phyloP scores from a whole-genome alignment of 495 filamentous ascomycete genomes.

The Neurospora sp. region DNA sequence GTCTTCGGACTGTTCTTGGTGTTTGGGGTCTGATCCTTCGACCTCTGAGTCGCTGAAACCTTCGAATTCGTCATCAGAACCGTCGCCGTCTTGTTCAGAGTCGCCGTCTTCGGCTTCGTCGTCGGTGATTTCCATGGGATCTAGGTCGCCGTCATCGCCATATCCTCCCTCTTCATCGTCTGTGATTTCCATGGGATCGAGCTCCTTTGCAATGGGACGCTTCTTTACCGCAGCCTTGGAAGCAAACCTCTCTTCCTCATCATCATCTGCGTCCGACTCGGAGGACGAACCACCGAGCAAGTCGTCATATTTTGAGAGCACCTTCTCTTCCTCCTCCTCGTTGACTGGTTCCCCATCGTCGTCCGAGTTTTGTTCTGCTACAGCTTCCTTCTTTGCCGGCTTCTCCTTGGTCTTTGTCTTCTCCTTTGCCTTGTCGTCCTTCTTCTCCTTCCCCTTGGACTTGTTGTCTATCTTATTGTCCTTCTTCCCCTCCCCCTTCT shows the following conservation, averaged over 20 bases:
- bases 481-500: slow-evolving; percentile 1
- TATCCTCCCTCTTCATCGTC: slow-evolving; percentile 9
- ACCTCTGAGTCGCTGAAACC: slow-evolving; percentile 6
- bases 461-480: slow-evolving; percentile 15
- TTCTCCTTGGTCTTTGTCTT: slow-evolving; percentile 12
- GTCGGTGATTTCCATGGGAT: slow-evolving; percentile 13
- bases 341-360: neutral
- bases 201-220: slow-evolving; percentile 2
- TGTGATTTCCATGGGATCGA: slow-evolving; percentile 13
- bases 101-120: slow-evolving; percentile 6
- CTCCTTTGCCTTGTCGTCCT: slow-evolving; percentile 7
- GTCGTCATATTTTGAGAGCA: slow-evolving; percentile 8
- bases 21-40: slow-evolving; percentile 1
- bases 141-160: neutral
- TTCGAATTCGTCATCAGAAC: slow-evolving; percentile 5
- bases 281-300: slow-evolving; percentile 11
- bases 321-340: slow-evolving; percentile 11
- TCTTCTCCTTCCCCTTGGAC: slow-evolving; percentile 10
- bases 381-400: slow-evolving; percentile 7
- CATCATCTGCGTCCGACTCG: slow-evolving; percentile 5
- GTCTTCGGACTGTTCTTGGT: slow-evolving; percentile 3
- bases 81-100: neutral
- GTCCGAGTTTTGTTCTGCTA: neutral
- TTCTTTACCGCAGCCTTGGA: slow-evolving; percentile 1
- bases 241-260: slow-evolving; percentile 4